Conservation (phyloP, 495 filamentous ascomycete species). For the Darksidea phi region DNA sequence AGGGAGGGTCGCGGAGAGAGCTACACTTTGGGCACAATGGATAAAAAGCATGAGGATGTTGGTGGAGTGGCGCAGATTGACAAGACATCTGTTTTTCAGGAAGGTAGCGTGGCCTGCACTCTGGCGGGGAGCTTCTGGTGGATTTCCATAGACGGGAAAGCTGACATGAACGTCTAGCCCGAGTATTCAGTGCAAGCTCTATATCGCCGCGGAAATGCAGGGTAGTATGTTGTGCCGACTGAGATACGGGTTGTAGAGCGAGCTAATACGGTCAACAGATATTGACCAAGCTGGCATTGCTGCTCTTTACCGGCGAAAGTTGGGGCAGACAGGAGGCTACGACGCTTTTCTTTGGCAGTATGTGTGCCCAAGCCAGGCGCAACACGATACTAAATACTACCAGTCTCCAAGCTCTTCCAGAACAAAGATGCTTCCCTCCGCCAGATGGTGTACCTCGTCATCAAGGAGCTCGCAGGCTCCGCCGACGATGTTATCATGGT, state of each 20-base stretch:
- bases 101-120: constrained; percentile 59
- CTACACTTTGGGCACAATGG: constrained; percentile 15
- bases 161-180: constrained; percentile 57
- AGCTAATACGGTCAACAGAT: constrained; percentile 17
- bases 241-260: background rate
- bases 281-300: constrained; percentile 92
- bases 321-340: constrained; percentile 98
- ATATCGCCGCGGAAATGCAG: constrained; percentile 57
- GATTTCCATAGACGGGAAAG: background rate
- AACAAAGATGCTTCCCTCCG: constrained; percentile 97
- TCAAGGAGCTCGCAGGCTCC: constrained; percentile 91
- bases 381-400: background rate
- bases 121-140: background rate
- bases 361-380: background rate
- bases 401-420: constrained; percentile 95
- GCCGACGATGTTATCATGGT: constrained; percentile 99
- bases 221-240: constrained; percentile 23
- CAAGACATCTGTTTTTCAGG: constrained; percentile 97
- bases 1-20: constrained; percentile 6
- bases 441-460: constrained; percentile 97
- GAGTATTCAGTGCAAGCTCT: constrained; percentile 94
- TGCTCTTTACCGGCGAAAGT: constrained; percentile 93
- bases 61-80: constrained; percentile 56
- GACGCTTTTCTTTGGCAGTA: constrained; percentile 91
- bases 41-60: constrained; percentile 34